Evolutionary conservation across 148 eudicot genomes (phyloP), one percentile per base, ranked within the genome.

Genomic region (Silene uniflora): DNA sequence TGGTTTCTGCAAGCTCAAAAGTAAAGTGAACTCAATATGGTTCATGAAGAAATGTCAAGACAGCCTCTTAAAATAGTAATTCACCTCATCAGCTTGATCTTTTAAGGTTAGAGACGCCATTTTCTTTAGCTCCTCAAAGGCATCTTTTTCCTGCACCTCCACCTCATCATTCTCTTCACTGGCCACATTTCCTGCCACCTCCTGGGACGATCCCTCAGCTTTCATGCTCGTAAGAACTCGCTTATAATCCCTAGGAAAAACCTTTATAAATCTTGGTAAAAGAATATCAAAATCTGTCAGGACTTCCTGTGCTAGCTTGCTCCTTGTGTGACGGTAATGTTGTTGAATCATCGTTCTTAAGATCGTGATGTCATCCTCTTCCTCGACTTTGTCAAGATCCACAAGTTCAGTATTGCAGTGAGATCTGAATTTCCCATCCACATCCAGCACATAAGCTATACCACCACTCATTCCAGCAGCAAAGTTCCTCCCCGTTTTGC

Each of bases 381-480:
- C 94, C 82, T 87, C 99, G 18, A 96, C 91, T 79, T 86, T 91
- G 78, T 96, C 98, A 63, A 96, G 94, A 86, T 92, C 99, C 32
- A 96, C 99, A 67, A 96, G 80, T 90, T 96, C 99, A 23, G 83
- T 44, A 74, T 96, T 96, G 83, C 99, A 96, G 58, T 91, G 84
- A 0, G 86, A 72, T 55, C 76, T 80, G 79, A 96, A 96, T 68
- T 78, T 87, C 61, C 88, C 85, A 72, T 91, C 91, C 47, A 82
- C 84, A 73, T 96, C 94, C 44, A 96, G 90, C 69, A 96, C 91
- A 81, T 91, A 96, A 35, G 97, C 98, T 75, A 92, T 62, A 47
- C 99, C 99, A 68, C 99, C 99, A 71, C 99, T 96, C 99, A 96
- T 96, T 46, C 99, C 99, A 0, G 99, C 99, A 65, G 99, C 99